Evolutionary conservation across 495 filamentous ascomycete species (phyloP).

Genomic region (Penicillium paradoxum): DNA sequence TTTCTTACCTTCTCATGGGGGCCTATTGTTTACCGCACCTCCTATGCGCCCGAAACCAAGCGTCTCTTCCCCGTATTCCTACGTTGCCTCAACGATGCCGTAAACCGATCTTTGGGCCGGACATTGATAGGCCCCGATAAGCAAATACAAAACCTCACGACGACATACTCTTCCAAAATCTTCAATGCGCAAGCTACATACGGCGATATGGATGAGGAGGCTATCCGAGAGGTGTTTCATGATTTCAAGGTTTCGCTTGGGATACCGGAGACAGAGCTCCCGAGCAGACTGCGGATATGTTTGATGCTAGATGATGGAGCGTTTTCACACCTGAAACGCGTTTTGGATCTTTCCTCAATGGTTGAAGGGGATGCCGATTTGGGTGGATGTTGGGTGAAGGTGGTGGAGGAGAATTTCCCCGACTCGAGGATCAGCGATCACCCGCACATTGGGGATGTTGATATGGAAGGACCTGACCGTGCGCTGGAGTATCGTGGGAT

Average conservation of each 20-base stretch:
- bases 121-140: constrained; percentile 20
- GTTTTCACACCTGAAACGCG: constrained; percentile 9
- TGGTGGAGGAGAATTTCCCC: constrained; percentile 35
- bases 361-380: constrained; percentile 7
- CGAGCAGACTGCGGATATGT: constrained; percentile 23
- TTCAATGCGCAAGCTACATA: constrained; percentile 19
- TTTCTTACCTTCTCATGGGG: constrained; percentile 31
- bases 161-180: constrained; percentile 23
- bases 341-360: constrained; percentile 7
- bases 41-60: constrained; percentile 21
- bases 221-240: constrained; percentile 22
- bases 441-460: neutral
- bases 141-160: constrained; percentile 11
- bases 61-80: constrained; percentile 20
- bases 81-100: constrained; percentile 21
- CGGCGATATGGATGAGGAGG: constrained; percentile 9
- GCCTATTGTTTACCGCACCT: constrained; percentile 27
- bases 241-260: constrained; percentile 26
- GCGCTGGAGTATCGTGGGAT: constrained; percentile 6
- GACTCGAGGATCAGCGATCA: constrained; percentile 16
- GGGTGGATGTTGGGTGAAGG: constrained; percentile 21
- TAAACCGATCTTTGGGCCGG: constrained; percentile 16
- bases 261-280: constrained; percentile 24
- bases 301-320: constrained; percentile 26
- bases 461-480: neutral